Percentiles rank a stretch among this genome's conserved stretches.
Conservation (phyloP, 257 asterid genomes). For the Solanum clarkiae region DNA sequence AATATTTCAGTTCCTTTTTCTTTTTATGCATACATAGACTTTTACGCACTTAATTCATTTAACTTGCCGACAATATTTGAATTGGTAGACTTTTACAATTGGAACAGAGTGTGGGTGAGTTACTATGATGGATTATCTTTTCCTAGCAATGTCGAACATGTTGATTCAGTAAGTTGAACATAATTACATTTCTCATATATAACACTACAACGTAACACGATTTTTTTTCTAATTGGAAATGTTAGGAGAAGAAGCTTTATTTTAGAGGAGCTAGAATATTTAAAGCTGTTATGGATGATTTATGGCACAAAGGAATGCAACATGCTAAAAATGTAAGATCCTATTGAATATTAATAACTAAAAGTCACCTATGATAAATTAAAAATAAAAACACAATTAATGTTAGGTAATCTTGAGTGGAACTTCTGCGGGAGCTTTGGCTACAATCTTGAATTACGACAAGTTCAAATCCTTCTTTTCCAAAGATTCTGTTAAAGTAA, state of each 20-base stretch:
- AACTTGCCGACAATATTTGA: not conserved
- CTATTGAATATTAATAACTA: not conserved
- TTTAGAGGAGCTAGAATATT: not conserved
- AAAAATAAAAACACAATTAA: not conserved
- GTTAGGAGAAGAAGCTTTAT: not conserved
- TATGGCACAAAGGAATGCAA: too few relatives aligned
- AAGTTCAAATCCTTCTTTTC: too few relatives aligned
- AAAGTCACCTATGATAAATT: not conserved
- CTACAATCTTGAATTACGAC: not conserved
- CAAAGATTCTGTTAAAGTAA: too few relatives aligned
- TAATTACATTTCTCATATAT: not conserved
- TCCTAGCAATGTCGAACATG: too few relatives aligned
- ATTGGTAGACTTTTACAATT: conserved; percentile 48
- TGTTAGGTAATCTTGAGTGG: not conserved
- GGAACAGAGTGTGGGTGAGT: conserved; percentile 62
- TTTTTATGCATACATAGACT: not conserved
- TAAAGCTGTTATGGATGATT: too few relatives aligned
- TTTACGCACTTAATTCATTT: not conserved
- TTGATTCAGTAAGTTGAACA: not conserved
- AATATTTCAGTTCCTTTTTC: not conserved
- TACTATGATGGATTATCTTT: conserved; percentile 85
- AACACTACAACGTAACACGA: not conserved
- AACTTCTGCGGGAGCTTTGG: not conserved
- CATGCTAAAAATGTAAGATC: not conserved
- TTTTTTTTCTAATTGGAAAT: not conserved